These are phyloP conservation scores for Breviolum minutum DNA, from an alignment of 73 alveolate species.

Conservation along the genomic window DNA sequence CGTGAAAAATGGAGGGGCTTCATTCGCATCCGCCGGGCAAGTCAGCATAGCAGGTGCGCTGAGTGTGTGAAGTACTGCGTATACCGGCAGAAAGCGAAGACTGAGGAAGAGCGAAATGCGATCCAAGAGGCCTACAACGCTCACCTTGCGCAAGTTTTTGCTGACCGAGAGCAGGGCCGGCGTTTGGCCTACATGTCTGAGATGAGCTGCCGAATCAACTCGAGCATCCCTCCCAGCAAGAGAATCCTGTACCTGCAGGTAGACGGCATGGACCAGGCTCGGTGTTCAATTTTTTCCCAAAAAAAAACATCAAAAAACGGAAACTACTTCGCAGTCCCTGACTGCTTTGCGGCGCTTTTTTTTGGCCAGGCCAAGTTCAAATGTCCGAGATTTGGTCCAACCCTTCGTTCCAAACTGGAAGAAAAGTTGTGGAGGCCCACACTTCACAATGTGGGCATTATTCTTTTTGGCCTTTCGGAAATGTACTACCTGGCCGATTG, in stretches of 20 bases:
- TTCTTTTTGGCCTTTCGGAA: background rate
- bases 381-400: background rate
- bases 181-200: background rate
- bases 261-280: background rate
- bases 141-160: background rate
- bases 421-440: background rate
- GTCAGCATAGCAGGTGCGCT: slow-evolving; percentile 3
- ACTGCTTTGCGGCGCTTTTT: no score
- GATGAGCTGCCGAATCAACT: background rate
- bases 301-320: no score
- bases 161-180: background rate
- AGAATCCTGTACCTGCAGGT: background rate
- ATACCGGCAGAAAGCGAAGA: background rate
- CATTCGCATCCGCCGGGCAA: background rate
- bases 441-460: background rate
- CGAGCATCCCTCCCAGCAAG: background rate
- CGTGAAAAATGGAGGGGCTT: background rate
- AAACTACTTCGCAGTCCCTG: no score
- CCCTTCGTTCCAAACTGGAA: background rate
- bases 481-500: background rate
- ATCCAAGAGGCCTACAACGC: background rate
- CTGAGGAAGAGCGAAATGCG: background rate
- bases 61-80: background rate
- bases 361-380: background rate
- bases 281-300: background rate